phyloP scores from a whole-genome alignment of 257 asterid genomes.

The Fraxinus quadrangulata region DNA sequence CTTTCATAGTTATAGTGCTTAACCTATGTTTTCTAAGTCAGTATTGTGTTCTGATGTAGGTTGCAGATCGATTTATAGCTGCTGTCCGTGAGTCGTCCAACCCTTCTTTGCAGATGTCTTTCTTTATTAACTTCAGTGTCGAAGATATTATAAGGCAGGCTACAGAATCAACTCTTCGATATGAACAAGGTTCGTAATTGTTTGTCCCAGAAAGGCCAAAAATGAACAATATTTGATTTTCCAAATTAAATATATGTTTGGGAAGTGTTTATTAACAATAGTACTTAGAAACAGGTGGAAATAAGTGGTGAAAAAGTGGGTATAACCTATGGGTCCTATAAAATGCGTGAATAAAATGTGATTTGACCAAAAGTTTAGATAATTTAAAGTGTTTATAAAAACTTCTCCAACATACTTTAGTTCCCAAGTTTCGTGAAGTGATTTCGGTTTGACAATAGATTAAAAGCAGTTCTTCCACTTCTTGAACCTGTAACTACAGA shows the following conservation, averaged over 20 bases:
- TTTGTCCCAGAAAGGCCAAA: neutral
- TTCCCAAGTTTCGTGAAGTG: too few species aligned
- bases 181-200: constrained; percentile 50
- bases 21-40: neutral
- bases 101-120: constrained; percentile 60
- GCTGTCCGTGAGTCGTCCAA: constrained; percentile 54
- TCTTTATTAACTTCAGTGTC: constrained; percentile 53
- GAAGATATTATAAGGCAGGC: constrained; percentile 77
- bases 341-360: too few species aligned
- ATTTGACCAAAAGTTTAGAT: too few species aligned
- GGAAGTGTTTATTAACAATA: too few species aligned
- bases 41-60: constrained; percentile 37
- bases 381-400: too few species aligned
- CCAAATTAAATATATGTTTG: neutral
- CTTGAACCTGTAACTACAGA: neutral
- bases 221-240: neutral
- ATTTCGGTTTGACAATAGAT: neutral
- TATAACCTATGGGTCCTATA: too few species aligned
- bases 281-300: too few species aligned
- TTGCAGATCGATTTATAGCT: constrained; percentile 57
- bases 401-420: too few species aligned
- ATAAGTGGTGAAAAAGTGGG: too few species aligned
- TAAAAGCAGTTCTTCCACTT: neutral
- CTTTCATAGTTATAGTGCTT: neutral
- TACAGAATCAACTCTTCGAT: constrained; percentile 62